A percentile compares a stretch with the other conserved stretches of the same genome.
Evolutionary conservation across 306 rosid species (phyloP).

Genomic region (Castanea mollissima): DNA sequence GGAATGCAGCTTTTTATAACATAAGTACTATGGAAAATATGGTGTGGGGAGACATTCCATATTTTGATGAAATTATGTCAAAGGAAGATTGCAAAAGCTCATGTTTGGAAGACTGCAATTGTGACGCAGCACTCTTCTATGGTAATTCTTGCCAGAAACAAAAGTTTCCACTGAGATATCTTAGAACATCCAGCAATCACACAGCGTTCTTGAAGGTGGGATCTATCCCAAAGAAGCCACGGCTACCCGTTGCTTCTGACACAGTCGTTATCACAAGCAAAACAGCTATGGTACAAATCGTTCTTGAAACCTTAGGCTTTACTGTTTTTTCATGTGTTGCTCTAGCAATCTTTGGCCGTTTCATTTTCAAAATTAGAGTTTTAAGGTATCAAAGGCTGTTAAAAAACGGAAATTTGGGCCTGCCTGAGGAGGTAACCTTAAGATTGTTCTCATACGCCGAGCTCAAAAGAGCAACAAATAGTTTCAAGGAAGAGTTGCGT

Average conservation of each 20-base stretch:
- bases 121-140: neutral
- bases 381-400: slow-evolving; percentile 13
- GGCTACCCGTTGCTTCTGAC: neutral
- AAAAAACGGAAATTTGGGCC: neutral
- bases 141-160: neutral
- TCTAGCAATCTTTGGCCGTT: slow-evolving; percentile 7
- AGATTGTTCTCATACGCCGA: slow-evolving; percentile 19
- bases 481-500: slow-evolving; percentile 20
- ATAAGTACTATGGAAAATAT: neutral
- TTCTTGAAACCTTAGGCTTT: neutral
- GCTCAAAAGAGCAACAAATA: slow-evolving; percentile 17
- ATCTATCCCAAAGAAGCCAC: neutral
- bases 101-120: neutral
- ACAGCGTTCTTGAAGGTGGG: neutral
- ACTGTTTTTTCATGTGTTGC: neutral
- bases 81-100: neutral
- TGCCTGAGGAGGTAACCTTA: slow-evolving; percentile 4
- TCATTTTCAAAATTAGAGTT: slow-evolving; percentile 1
- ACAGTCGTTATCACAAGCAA: neutral
- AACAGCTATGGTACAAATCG: neutral
- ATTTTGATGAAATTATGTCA: neutral
- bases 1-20: neutral
- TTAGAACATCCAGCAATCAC: neutral
- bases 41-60: neutral
- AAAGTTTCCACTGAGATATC: neutral